Conservation (phyloP, 495 filamentous ascomycete genomes). For the Aspergillus ostianus region DNA sequence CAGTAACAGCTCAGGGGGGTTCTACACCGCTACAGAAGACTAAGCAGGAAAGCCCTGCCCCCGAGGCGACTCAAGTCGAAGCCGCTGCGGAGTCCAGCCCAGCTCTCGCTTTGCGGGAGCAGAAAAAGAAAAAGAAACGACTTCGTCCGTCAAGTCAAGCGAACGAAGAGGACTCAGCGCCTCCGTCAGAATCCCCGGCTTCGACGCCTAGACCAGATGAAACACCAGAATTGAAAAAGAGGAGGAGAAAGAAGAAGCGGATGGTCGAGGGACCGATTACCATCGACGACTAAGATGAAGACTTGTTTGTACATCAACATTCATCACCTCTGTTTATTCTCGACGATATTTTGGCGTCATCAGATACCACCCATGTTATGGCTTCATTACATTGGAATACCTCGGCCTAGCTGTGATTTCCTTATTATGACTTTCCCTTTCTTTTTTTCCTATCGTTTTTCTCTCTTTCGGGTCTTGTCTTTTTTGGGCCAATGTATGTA, state of each 20-base stretch:
- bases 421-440: neutral
- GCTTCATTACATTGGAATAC: neutral
- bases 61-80: neutral
- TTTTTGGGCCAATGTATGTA: neutral
- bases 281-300: slow-evolving; percentile 4
- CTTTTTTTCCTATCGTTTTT: neutral
- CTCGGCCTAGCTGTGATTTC: neutral
- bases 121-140: slow-evolving; percentile 16
- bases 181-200: slow-evolving; percentile 4
- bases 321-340: neutral
- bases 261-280: neutral
- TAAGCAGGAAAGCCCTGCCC: neutral
- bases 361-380: neutral
- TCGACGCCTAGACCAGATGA: neutral
- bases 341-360: neutral
- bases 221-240: slow-evolving; percentile 1
- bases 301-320: neutral
- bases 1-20: neutral
- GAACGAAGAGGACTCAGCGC: slow-evolving; percentile 13
- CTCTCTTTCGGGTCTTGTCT: neutral
- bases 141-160: slow-evolving; percentile 6
- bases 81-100: slow-evolving; percentile 4
- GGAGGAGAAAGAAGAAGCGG: slow-evolving; percentile 12
- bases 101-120: slow-evolving; percentile 6
- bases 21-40: neutral